Percentiles rank a stretch among this genome's conserved stretches.
phyloP scores from a whole-genome alignment of 371 early-diverging fungal genomes.

The Zopfochytrium polystomum region DNA sequence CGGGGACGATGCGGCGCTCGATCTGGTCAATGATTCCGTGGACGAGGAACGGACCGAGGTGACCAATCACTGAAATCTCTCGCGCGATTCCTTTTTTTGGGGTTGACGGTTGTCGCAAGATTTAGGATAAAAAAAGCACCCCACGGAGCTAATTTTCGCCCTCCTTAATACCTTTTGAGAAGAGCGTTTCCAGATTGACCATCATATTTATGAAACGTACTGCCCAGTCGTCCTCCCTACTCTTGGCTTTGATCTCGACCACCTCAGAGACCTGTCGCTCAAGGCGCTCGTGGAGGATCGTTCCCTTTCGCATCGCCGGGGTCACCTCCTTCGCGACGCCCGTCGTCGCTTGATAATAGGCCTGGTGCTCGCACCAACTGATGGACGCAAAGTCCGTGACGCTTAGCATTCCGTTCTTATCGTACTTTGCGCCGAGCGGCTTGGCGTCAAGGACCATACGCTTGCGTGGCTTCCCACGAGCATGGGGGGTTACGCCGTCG shows the following conservation, averaged over 20 bases:
- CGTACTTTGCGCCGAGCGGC: neutral
- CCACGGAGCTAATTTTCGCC: neutral
- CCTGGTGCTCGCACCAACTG: conserved; percentile 9
- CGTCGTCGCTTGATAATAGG: neutral
- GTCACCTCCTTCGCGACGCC: neutral
- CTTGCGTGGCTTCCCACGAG: too few species aligned
- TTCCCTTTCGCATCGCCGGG: conserved; percentile 5
- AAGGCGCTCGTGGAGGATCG: conserved; percentile 4
- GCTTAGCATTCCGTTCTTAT: conserved; percentile 1
- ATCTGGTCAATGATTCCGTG: conserved; percentile 17
- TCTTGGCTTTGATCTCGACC: neutral
- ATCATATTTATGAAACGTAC: conserved; percentile 9
- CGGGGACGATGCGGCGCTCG: conserved; percentile 6
- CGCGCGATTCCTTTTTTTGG: conserved; percentile 20
- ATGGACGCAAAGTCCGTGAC: conserved; percentile 14
- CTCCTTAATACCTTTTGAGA: too few species aligned
- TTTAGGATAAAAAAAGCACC: neutral
- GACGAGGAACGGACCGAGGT: conserved; percentile 11
- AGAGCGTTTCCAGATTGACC: neutral
- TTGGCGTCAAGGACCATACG: too few species aligned
- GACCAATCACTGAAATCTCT: conserved; percentile 14
- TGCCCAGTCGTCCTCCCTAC: conserved; percentile 17
- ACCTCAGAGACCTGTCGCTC: conserved; percentile 1
- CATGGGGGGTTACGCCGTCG: too few species aligned
- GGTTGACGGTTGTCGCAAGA: neutral